Conservation (phyloP, 2,329 filamentous ascomycete species). For the Thelonectria discophora region DNA sequence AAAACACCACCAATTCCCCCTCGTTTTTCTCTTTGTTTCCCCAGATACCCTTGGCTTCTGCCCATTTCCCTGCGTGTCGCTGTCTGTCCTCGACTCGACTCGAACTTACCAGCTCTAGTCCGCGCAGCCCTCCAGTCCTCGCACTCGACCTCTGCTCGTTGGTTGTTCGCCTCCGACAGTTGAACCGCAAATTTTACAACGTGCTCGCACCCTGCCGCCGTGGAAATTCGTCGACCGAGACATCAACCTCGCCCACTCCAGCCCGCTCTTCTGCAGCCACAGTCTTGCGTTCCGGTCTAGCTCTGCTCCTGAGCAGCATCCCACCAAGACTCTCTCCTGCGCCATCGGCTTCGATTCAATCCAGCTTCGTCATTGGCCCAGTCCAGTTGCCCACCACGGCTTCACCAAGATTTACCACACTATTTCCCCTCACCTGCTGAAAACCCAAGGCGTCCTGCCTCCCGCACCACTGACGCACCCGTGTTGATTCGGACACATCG, state of each 20-base stretch:
- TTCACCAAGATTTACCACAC: conserved; percentile 41
- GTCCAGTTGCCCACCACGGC: conserved; percentile 50
- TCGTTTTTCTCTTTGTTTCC: conserved; percentile 46
- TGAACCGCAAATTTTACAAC: conserved; percentile 36
- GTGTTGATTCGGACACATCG: conserved; percentile 39
- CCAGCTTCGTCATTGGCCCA: conserved; percentile 29
- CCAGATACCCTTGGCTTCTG: conserved; percentile 44
- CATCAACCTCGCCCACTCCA: conserved; percentile 33
- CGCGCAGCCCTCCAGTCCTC: conserved; percentile 24
- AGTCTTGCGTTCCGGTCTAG: conserved; percentile 35
- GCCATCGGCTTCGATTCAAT: conserved; percentile 33
- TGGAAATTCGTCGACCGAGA: conserved; percentile 41
- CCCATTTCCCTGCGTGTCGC: conserved; percentile 38
- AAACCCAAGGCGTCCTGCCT: conserved; percentile 35
- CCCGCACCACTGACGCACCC: conserved; percentile 40
- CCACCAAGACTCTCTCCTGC: conserved; percentile 18
- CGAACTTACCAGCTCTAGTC: conserved; percentile 37
- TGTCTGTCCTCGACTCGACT: conserved; percentile 38
- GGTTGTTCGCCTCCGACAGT: conserved; percentile 22
- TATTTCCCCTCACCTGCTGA: conserved; percentile 43
- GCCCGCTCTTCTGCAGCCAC: conserved; percentile 30
- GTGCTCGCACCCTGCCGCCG: conserved; percentile 33
- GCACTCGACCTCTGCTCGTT: conserved; percentile 23
- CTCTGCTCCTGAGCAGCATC: conserved; percentile 24
- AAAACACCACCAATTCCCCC: conserved; percentile 43